Base-by-base conservation (phyloP, 2,329 filamentous ascomycete species). In the Trichophyton rubrum region DNA sequence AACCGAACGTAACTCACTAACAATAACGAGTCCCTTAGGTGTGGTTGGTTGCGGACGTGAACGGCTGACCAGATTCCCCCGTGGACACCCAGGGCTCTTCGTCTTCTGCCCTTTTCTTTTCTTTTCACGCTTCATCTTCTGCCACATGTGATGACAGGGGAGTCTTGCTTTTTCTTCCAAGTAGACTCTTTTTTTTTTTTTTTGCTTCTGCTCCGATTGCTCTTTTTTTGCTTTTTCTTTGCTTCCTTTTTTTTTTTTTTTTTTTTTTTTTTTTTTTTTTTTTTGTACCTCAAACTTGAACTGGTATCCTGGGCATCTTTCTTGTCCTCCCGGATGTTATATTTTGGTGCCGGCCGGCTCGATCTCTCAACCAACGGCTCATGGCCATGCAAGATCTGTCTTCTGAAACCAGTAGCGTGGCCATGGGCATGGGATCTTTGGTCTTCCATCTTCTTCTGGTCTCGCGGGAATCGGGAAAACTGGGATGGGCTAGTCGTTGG, bases 111-210 rank as follows among this genome's bases (percentile, higher is more conserved):
- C 33, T 51, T 27, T 24, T 51, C 20, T 24, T 35, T 33, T 24
- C 22, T 27, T 53, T 17, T n/a, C 49, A 22, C 17, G 11, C 47
- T n/a, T 30, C n/a, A 3, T 55, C 51, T 35, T n/a, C 27, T 55
- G 27, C 51, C 30, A 35, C 51, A 35, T 55, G 51, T 55, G 51
- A 20, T 55, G 51, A 35, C 51, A 55, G 51, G 51, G 51, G 51
- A 17, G 24, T 20, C 27, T n/a, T 27, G 22, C 9, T 55, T n/a
- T 27, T 49, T 24, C 13, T 15, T 51, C 5, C n/a, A n/a, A n/a
- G n/a, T 27, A 27, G 27, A 1, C 27, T 30, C 7, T 5, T 13
- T 24, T 51, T 4, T 51, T 11, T 22, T 51, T 22, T 24, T 22
- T 49, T 7, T 13, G 7, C 22, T 24, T 38, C 33, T 38, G 33